Base-by-base conservation (phyloP, 108 stramenopile species). In the Conticribra guillardii region DNA sequence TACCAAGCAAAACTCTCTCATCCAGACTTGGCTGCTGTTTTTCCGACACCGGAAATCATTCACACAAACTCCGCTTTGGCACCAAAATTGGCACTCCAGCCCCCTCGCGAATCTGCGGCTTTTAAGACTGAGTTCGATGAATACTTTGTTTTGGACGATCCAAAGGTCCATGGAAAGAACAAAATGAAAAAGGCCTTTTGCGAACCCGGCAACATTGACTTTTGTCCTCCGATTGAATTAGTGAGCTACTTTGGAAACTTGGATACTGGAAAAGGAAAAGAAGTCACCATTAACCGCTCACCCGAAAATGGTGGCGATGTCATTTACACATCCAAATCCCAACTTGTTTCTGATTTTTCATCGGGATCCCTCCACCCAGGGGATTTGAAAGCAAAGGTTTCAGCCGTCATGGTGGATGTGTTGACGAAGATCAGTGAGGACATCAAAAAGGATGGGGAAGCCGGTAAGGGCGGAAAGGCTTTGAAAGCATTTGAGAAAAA, bases 171-270 rank as follows among this genome's bases (percentile, higher is more conserved):
- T 70, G 95, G 94, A 34, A 96, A 97, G 71, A 84, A 90, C 50
- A 99, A 99, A 80, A 90, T 97, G 86, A 99, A 98, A 82, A 98
- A 98, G 81, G 97, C 98, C 4, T 99, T 96, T 60, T 99, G 99
- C 71, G 98, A 98, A 60, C 98, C 98, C 2, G 89, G 85, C 1
- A 97, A 97, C 77, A 82, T 88, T 32, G 82, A 59, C 46, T 94
- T 92, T 59, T 94, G 92, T 63, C 96, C 96, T 27, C 93, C 93
- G 1, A 93, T 97, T 73, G 68, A 72, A 27, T 41, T 97, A 28
- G 84, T 90, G 33, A 60, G 81, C 18, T 81, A 82, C 46, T 88
- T 92, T 79, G 69, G 62, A 14, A 64, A 69, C 16, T 82, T 87
- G 60, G 79, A 80, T 48, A 47, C 11, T 44, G 69, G 76, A 11